Percentiles rank a stretch among this genome's conserved stretches.
These are phyloP conservation scores for Clonostachys rosea DNA, from an alignment of 2,329 filamentous ascomycete genomes.

Conservation along the genomic window DNA sequence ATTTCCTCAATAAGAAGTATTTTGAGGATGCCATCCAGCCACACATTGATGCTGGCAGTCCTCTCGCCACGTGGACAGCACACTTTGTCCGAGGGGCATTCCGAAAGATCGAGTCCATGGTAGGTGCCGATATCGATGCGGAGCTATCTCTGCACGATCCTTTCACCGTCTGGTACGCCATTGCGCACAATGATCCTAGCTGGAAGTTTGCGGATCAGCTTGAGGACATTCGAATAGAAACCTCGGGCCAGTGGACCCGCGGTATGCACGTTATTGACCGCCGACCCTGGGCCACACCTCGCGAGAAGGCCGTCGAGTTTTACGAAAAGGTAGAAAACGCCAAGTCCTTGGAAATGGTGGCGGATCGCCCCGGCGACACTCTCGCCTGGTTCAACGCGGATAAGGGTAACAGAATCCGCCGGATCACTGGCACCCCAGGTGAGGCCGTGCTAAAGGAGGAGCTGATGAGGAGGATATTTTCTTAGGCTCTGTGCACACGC, in stretches of 20 bases:
- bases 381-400: conserved; percentile 69
- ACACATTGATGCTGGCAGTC: conserved; percentile 57
- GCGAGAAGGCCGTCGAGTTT: conserved; percentile 30
- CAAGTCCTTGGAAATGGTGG: conserved; percentile 28
- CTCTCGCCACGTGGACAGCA: conserved; percentile 68
- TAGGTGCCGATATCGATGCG: conserved; percentile 51
- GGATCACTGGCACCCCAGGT: conserved; percentile 68
- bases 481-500: neutral
- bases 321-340: conserved; percentile 41
- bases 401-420: conserved; percentile 75
- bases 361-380: conserved; percentile 64
- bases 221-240: conserved; percentile 88
- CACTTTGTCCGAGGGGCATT: conserved; percentile 71
- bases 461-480: conserved; percentile 48
- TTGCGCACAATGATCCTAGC: conserved; percentile 52
- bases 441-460: conserved; percentile 60
- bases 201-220: conserved; percentile 54
- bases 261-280: conserved; percentile 87
- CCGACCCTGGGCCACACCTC: conserved; percentile 52
- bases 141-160: conserved; percentile 72
- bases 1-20: conserved; percentile 57
- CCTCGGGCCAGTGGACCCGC: conserved; percentile 87
- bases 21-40: conserved; percentile 53
- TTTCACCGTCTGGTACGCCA: conserved; percentile 72
- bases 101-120: conserved; percentile 59